A percentile compares a stretch with the other conserved stretches of the same genome.
These are phyloP conservation scores for Talaromyces sp. DNA, from an alignment of 2,329 filamentous ascomycete species.

Conservation along the genomic window DNA sequence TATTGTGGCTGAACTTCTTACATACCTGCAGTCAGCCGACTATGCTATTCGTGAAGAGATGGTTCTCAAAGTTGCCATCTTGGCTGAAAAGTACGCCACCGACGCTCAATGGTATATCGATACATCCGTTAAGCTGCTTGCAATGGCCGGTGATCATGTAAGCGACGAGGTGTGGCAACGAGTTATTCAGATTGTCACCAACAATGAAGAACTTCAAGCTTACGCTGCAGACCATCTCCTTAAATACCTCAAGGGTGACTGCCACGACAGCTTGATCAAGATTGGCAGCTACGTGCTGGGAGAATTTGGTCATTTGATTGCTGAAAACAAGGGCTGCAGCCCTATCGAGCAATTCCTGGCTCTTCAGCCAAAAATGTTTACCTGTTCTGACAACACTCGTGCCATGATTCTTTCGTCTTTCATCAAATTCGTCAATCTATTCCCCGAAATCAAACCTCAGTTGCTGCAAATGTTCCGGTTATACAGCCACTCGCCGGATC, in stretches of 20 bases:
- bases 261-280: slow-evolving; percentile 95
- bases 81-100: slow-evolving; percentile 97
- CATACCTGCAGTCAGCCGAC: slow-evolving; percentile 92
- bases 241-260: slow-evolving; percentile 86
- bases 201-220: slow-evolving; percentile 96
- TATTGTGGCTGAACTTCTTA: slow-evolving; percentile 87
- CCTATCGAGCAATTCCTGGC: slow-evolving; percentile 97
- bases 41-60: slow-evolving; percentile 98
- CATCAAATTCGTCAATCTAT: slow-evolving; percentile 96
- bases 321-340: slow-evolving; percentile 84
- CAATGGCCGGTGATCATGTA: slow-evolving; percentile 95
- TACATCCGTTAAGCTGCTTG: slow-evolving; percentile 87
- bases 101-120: slow-evolving; percentile 99
- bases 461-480: slow-evolving; percentile 82
- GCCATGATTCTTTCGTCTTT: slow-evolving; percentile 95
- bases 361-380: slow-evolving; percentile 81
- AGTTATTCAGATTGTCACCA: slow-evolving; percentile 97
- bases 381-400: slow-evolving; percentile 80
- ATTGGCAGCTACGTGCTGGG: slow-evolving; percentile 94
- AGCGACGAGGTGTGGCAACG: slow-evolving; percentile 99
- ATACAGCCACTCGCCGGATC: slow-evolving; percentile 91
- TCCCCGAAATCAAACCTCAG: slow-evolving; percentile 96
- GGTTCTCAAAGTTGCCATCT: slow-evolving; percentile 96
- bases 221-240: slow-evolving; percentile 93
- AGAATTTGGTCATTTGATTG: slow-evolving; percentile 94